phyloP scores from a whole-genome alignment of 179 eudicot species.

The Heliamphora pulchella region DNA sequence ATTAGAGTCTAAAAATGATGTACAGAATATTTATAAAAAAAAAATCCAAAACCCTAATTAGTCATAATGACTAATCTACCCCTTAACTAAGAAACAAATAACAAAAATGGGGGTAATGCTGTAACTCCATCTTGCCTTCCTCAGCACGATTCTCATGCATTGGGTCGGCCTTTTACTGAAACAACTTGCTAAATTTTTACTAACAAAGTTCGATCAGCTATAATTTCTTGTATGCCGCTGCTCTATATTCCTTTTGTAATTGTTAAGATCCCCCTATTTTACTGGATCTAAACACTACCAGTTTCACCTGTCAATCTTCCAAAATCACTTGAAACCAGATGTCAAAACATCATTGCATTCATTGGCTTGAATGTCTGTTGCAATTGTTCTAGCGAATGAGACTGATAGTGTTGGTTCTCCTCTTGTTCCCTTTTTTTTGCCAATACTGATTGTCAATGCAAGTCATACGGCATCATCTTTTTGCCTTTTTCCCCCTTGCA shows the following conservation, averaged over 20 bases:
- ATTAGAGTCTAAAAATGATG: too few species aligned
- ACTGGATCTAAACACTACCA: background rate
- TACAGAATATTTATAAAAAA: too few species aligned
- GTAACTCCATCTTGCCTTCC: too few species aligned
- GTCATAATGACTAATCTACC: too few species aligned
- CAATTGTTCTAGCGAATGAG: background rate
- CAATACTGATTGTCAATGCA: background rate
- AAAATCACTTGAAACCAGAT: background rate
- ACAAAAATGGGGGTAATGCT: too few species aligned
- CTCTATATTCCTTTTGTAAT: background rate
- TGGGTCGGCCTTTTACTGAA: background rate
- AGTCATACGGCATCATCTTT: background rate
- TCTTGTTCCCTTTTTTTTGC: background rate
- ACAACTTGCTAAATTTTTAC: background rate
- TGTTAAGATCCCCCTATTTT: background rate
- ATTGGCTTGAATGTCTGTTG: background rate
- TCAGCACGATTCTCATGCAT: too few species aligned
- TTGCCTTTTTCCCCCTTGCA: background rate
- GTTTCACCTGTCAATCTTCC: background rate
- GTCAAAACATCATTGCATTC: background rate
- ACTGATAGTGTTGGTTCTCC: background rate
- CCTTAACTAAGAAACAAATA: too few species aligned
- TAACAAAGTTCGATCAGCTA: background rate
- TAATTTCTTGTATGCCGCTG: background rate
- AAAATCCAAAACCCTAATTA: too few species aligned